Conservation (phyloP, 2,329 filamentous ascomycete species). For the Moelleriella libera region DNA sequence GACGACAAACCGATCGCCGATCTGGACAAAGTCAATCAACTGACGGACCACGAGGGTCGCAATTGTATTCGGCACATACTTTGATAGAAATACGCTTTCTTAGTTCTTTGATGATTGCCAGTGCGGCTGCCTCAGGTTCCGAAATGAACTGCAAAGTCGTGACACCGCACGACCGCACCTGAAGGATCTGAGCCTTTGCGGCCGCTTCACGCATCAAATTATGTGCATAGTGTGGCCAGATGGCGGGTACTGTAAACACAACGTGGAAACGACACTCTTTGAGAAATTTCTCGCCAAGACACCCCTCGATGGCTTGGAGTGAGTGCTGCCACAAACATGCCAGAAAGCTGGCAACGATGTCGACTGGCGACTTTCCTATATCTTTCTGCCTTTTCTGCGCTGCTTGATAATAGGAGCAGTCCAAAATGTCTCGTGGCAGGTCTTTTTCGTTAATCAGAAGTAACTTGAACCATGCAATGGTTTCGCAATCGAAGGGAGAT, state of each 20-base stretch:
- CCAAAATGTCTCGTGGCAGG: conserved; percentile 9
- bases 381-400: background rate
- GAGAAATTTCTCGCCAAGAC: conserved; percentile 10
- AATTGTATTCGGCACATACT: conserved; percentile 1
- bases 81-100: conserved; percentile 8
- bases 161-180: conserved; percentile 8
- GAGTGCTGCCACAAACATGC: conserved; percentile 17
- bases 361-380: conserved; percentile 9
- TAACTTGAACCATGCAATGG: conserved; percentile 27
- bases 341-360: conserved; percentile 19
- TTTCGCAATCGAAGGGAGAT: conserved; percentile 8
- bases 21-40: background rate
- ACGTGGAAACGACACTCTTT: conserved; percentile 16
- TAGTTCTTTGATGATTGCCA: conserved; percentile 19
- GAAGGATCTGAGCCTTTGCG: conserved; percentile 20
- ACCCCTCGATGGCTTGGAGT: conserved; percentile 11
- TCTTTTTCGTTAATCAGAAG: conserved; percentile 19
- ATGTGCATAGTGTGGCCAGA: conserved; percentile 26
- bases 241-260: conserved; percentile 28
- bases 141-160: conserved; percentile 21
- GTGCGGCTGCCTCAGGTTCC: conserved; percentile 30
- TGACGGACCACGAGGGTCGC: background rate
- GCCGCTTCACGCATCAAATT: conserved; percentile 21
- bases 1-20: conserved; percentile 13
- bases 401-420: conserved; percentile 8